Base-by-base conservation (phyloP, 345 rosid species). In the Camelina laxa region DNA sequence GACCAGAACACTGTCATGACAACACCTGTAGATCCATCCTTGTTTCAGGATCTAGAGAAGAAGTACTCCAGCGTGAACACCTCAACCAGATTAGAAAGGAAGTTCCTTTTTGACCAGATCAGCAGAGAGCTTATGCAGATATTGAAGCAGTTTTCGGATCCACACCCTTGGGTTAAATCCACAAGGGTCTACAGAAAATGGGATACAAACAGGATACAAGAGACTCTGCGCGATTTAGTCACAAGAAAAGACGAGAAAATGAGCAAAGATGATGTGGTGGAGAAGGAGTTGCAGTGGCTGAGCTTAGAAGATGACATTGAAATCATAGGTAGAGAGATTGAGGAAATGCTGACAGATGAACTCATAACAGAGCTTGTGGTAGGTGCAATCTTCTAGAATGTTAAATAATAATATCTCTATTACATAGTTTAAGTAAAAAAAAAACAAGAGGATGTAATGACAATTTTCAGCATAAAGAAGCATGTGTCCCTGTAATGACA, bases 31-130 rank as follows among this genome's bases (percentile, higher is more conserved):
- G 87, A 76, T 55, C 89, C 90, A 17, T 30, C 54, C 9, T 76
- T 89, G 57, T 96, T 92, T 1, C 87, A 91, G 71, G 89, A 86
- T 74, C 88, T 92, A 0, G 98, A 96, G 86, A 84, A 87, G 78
- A 85, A 83, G 70, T 87, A 88, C 74, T 61, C 74, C 3, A 27
- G 55, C 48, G 65, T 65, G 60, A 72, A 68, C 60, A 74, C 81
- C 50, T 86, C 84, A 69, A 63, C 80, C 13, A 85, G 85, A 79
- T 36, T 84, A n/a, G 98, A 89, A 45, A 84, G 99, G 69, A 85
- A 69, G 73, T 83, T 92, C 42, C 81, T 89, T 6, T 96, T 91
- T 11, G 92, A 96, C 60, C 84, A 81, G 3, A 78, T 92, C 38
- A 92, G 87, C 72, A 70, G 67, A 3, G 87, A 87, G 41, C 85